A percentile compares a stretch with the other conserved stretches of the same genome.
These are phyloP conservation scores for Myxozyma sirexii DNA, from an alignment of 805 yeast genomes.

Conservation along the genomic window DNA sequence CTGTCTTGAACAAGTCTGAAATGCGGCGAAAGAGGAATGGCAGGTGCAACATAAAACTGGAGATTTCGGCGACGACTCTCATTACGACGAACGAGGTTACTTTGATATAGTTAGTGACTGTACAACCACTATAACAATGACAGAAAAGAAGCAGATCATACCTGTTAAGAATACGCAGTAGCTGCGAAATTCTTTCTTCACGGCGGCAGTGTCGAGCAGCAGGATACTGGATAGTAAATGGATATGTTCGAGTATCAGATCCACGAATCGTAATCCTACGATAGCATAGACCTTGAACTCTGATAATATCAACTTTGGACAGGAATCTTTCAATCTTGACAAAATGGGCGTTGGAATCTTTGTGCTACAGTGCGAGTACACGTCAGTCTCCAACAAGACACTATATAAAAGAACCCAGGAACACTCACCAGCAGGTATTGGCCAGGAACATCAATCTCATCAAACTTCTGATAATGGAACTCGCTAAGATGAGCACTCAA, in stretches of 20 bases:
- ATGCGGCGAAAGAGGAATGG: constrained; percentile 93
- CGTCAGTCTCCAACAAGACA: neutral
- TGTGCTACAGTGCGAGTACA: constrained; percentile 39
- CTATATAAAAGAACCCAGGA: no score
- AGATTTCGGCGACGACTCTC: constrained; percentile 86
- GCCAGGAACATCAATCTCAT: constrained; percentile 96
- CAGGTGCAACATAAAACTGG: constrained; percentile 83
- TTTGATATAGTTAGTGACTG: constrained; percentile 38
- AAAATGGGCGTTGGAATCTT: constrained; percentile 87
- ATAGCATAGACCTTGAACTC: constrained; percentile 89
- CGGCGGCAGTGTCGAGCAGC: constrained; percentile 97
- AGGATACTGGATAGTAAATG: constrained; percentile 96
- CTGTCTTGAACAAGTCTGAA: constrained; percentile 88
- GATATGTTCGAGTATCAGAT: constrained; percentile 86
- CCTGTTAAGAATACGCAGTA: constrained; percentile 79
- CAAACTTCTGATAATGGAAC: constrained; percentile 97
- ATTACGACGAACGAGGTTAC: constrained; percentile 74
- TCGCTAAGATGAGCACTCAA: constrained; percentile 94
- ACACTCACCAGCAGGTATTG: constrained; percentile 78
- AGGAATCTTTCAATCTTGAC: constrained; percentile 90
- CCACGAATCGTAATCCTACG: constrained; percentile 88
- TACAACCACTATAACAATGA: neutral
- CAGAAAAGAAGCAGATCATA: neutral
- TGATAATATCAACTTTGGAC: constrained; percentile 82
- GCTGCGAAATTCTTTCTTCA: constrained; percentile 90